phyloP scores from a whole-genome alignment of 176 grass and related monocot species.

The Avena insularis region DNA sequence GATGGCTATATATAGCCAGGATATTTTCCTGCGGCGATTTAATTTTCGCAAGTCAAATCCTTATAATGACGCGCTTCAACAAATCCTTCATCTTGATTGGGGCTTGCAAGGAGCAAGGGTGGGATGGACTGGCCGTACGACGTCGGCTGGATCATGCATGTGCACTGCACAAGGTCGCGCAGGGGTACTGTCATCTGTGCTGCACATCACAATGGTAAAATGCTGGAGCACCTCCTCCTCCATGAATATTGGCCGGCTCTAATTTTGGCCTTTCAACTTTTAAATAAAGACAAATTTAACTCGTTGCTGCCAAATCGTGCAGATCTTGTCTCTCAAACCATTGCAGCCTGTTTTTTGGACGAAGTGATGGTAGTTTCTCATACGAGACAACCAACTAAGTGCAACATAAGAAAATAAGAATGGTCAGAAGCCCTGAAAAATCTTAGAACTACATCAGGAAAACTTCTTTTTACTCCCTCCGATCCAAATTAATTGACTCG shows the following conservation, averaged over 20 bases:
- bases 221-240: background rate
- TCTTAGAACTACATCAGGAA: background rate
- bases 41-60: background rate
- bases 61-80: slow-evolving; percentile 10
- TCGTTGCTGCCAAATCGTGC: too few relatives aligned
- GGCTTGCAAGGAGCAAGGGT: too few relatives aligned
- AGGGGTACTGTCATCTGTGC: background rate
- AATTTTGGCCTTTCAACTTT: background rate
- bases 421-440: background rate
- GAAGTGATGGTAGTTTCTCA: background rate
- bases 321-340: background rate
- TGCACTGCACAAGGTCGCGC: background rate
- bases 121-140: background rate
- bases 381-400: background rate
- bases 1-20: slow-evolving; percentile 29
- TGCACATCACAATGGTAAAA: slow-evolving; percentile 7
- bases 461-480: too few relatives aligned
- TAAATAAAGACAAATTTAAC: background rate
- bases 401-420: background rate
- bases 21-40: background rate
- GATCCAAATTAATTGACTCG: too few relatives aligned
- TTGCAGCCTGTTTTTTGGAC: background rate
- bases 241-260: background rate
- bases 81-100: background rate
- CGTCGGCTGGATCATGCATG: slow-evolving; percentile 24